A percentile compares a stretch with the other conserved stretches of the same genome.
Evolutionary conservation across 2,329 filamentous ascomycete species (phyloP).

Genomic region (Colletotrichum sp.): DNA sequence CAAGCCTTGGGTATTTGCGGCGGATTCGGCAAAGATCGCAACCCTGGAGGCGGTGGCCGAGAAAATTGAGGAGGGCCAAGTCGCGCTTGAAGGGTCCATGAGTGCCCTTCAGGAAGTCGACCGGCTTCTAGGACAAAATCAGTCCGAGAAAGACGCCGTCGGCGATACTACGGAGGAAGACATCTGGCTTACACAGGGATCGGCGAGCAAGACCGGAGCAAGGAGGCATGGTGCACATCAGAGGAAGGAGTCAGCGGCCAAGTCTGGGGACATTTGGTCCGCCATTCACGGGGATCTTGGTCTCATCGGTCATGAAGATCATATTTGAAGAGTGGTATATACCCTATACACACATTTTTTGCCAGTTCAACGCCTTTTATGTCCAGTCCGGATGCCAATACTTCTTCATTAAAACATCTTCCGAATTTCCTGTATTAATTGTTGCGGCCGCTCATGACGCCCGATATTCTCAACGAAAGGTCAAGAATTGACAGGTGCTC

Average conservation of each 20-base stretch:
- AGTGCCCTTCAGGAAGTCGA: slow-evolving; percentile 54
- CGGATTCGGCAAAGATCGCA: slow-evolving; percentile 63
- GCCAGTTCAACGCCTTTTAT: slow-evolving; percentile 5
- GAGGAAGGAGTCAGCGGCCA: slow-evolving; percentile 26
- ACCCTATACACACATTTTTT: neutral
- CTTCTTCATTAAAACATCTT: neutral
- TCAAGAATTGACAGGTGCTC: slow-evolving; percentile 94
- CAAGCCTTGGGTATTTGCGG: slow-evolving; percentile 64
- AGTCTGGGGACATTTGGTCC: slow-evolving; percentile 52
- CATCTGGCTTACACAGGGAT: slow-evolving; percentile 41
- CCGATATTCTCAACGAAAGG: slow-evolving; percentile 80
- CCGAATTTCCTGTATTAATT: slow-evolving; percentile 24
- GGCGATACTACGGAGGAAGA: slow-evolving; percentile 33
- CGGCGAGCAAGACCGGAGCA: slow-evolving; percentile 29
- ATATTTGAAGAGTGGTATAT: slow-evolving; percentile 8
- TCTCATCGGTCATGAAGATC: slow-evolving; percentile 47
- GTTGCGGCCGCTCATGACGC: slow-evolving; percentile 61
- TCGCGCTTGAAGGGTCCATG: slow-evolving; percentile 59
- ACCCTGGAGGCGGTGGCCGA: slow-evolving; percentile 65
- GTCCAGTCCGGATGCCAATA: slow-evolving; percentile 3
- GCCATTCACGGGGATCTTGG: slow-evolving; percentile 59
- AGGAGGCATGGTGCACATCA: slow-evolving; percentile 22
- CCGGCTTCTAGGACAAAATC: slow-evolving; percentile 47
- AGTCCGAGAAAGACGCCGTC: slow-evolving; percentile 25
- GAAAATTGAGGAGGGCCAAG: slow-evolving; percentile 63